Base-by-base conservation (phyloP, 2,329 filamentous ascomycete species). In the Aspergillus sp. region DNA sequence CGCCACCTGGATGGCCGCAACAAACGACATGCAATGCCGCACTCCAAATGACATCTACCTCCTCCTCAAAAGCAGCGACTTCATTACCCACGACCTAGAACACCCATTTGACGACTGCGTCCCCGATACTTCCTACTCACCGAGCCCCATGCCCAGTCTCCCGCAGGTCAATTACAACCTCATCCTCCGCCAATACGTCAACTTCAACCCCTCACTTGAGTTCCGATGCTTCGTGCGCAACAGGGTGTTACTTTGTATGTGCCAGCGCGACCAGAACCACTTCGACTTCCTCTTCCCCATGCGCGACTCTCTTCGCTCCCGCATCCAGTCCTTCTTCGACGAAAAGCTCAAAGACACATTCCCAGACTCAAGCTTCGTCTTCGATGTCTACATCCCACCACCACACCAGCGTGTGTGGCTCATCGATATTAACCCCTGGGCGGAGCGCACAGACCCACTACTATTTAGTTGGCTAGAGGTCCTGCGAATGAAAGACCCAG, bases 401-500 rank as follows among this genome's bases (percentile, higher is more conserved):
- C 74, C 89, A 1, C 84, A 96, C 55, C 86, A 90, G 49, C 83
- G 85, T 48, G 90, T 96, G 2, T 90, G 92, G 78, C 80, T 99
- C 11, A 88, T 99, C 49, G 95, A 99, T 71, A 90, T 99, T 69
- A 98, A 98, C 69, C 91, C 95, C 0, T 99, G 93, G 91, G 93
- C 93, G 1, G 84, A 86, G 43, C 82, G 91, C 59, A 99, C 95
- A 0, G 95, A 99, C 76, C 89, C 90, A 4, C 75, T 98, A 45
- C 80, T 97, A 1, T 99, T 96, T 72, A 88, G 87, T 44, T 99
- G 95, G 95, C 73, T 89, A 60, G 93, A 98, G 76, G 81, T 99
- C 41, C 79, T 98, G 58, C 86, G 84, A 0, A 84, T 91, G 77
- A 81, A 86, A 37, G 73, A 77, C 74, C 57, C 78, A 70, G 60